Evolutionary conservation across 305 asterid genomes (phyloP).

Genomic region (Solanum hybrid): DNA sequence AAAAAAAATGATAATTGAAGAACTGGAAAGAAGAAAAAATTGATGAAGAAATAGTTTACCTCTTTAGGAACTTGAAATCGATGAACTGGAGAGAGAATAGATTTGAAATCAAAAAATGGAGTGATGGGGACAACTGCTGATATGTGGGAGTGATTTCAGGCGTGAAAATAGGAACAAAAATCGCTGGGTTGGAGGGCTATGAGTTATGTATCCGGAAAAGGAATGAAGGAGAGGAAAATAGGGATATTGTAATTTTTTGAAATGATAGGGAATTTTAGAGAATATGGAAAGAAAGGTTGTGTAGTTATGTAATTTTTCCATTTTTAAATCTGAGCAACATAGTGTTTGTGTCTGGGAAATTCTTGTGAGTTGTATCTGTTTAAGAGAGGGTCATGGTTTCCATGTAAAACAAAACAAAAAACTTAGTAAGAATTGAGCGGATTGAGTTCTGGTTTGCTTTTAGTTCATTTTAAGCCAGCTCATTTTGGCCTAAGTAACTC

Average conservation of each 20-base stretch:
- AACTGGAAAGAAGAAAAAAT: not conserved
- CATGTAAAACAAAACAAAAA: not conserved
- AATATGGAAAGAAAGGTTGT: not conserved
- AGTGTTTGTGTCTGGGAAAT: not conserved
- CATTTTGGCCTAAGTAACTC: not conserved
- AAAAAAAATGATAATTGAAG: not conserved
- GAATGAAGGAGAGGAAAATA: not conserved
- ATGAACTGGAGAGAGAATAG: not conserved
- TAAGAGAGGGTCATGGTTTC: not conserved
- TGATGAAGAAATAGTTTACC: not conserved
- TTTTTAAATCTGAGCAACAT: no score
- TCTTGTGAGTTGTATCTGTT: not conserved
- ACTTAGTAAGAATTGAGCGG: not conserved
- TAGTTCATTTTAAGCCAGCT: not conserved
- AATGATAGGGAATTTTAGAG: not conserved
- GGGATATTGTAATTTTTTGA: no score
- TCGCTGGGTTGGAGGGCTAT: not conserved
- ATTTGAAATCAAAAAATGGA: not conserved
- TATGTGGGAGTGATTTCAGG: not conserved
- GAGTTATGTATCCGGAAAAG: not conserved
- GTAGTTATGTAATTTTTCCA: no score
- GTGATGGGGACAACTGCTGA: not conserved
- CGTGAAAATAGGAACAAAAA: no score
- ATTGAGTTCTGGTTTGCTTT: not conserved
- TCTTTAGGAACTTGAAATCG: not conserved